Evolutionary conservation across 495 filamentous ascomycete species (phyloP).

Genomic region (Halenospora varia): DNA sequence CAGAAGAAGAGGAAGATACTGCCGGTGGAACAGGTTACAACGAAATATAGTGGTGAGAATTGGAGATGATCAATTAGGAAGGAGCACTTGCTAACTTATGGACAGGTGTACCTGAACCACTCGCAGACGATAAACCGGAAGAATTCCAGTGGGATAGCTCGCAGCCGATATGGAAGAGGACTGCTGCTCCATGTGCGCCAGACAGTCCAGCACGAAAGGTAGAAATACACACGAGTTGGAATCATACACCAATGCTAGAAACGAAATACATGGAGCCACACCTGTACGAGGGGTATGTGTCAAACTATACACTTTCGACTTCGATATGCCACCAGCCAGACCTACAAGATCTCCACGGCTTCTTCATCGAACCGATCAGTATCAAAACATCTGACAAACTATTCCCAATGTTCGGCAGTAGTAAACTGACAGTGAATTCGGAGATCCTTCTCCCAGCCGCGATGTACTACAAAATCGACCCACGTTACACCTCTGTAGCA

Average conservation of each 20-base stretch:
- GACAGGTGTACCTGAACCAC: not conserved
- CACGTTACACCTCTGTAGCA: slow-evolving; percentile 54
- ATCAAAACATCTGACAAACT: slow-evolving; percentile 48
- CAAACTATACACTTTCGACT: slow-evolving; percentile 60
- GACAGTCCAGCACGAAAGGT: not conserved
- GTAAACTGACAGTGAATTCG: slow-evolving; percentile 70
- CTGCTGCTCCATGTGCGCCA: not conserved
- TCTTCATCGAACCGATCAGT: slow-evolving; percentile 60
- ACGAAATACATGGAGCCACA: slow-evolving; percentile 15
- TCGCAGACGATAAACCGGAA: slow-evolving; percentile 10
- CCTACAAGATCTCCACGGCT: slow-evolving; percentile 57
- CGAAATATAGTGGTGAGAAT: slow-evolving; percentile 5
- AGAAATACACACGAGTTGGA: not conserved
- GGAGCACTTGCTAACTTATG: not conserved
- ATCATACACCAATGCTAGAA: not conserved
- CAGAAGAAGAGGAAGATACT: slow-evolving; percentile 38
- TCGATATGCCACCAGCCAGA: slow-evolving; percentile 57
- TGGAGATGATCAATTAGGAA: not conserved
- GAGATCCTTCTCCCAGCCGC: slow-evolving; percentile 73
- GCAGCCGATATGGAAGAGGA: slow-evolving; percentile 1
- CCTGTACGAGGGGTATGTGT: slow-evolving; percentile 50
- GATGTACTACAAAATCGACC: slow-evolving; percentile 66
- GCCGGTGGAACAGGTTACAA: slow-evolving; percentile 15
- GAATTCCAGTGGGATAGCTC: slow-evolving; percentile 34
- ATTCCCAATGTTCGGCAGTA: slow-evolving; percentile 68